A percentile compares a stretch with the other conserved stretches of the same genome.
These are phyloP conservation scores for Colletotrichum chlorophyti DNA, from an alignment of 2,329 filamentous ascomycete species.

Conservation along the genomic window DNA sequence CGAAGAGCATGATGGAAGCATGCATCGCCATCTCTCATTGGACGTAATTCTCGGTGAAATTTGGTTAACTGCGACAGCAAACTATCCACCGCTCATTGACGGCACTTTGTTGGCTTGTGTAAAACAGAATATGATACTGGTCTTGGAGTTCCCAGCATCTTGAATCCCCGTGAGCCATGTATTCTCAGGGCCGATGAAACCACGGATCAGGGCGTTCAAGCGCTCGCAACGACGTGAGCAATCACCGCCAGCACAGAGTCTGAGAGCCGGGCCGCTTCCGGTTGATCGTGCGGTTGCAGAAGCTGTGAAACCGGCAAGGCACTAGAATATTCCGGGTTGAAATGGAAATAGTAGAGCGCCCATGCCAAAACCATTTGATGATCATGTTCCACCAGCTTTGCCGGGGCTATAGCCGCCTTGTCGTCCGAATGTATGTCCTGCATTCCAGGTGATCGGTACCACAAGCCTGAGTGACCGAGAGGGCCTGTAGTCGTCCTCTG, in stretches of 20 bases:
- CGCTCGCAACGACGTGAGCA: background rate
- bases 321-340: constrained; percentile 12
- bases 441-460: constrained; percentile 11
- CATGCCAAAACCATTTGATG: background rate
- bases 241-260: background rate
- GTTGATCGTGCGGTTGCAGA: background rate
- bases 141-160: too few relatives aligned
- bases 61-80: constrained; percentile 1
- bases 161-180: too few relatives aligned
- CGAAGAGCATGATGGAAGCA: constrained; percentile 12
- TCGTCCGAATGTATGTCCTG: constrained; percentile 11
- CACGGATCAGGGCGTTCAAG: background rate
- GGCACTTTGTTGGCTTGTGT: too few relatives aligned
- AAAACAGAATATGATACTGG: too few relatives aligned
- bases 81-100: background rate
- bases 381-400: constrained; percentile 21
- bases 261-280: background rate
- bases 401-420: constrained; percentile 4
- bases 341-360: constrained; percentile 13
- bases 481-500: background rate
- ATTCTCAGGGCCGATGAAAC: constrained; percentile 16
- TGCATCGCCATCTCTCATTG: background rate
- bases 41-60: constrained; percentile 15
- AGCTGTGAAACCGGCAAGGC: constrained; percentile 16
- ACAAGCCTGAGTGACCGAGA: background rate